phyloP scores from a whole-genome alignment of 1,284 basidiomycete species.

The Moesziomyces antarcticus region DNA sequence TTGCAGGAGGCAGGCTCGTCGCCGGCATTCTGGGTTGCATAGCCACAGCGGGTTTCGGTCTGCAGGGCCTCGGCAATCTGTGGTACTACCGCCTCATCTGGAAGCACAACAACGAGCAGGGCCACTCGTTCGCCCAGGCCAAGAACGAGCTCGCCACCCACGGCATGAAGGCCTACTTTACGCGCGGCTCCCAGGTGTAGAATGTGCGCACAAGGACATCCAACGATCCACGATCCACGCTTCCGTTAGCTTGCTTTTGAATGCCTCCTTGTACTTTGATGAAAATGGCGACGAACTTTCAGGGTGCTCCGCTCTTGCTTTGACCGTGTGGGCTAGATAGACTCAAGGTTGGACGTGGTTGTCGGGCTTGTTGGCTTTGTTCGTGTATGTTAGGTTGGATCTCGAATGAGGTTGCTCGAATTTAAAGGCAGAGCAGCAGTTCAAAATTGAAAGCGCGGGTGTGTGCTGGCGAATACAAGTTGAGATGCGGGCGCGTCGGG shows the following conservation, averaged over 20 bases:
- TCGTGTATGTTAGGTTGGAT: not conserved
- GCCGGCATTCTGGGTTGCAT: constrained; percentile 76
- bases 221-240: no score
- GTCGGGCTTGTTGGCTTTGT: no score
- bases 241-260: no score
- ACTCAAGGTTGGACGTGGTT: no score
- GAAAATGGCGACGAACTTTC: constrained; percentile 11
- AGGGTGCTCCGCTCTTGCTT: no score
- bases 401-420: no score
- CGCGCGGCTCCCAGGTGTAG: constrained; percentile 36
- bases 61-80: constrained; percentile 84
- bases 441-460: not conserved
- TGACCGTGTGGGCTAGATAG: not conserved
- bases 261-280: constrained; percentile 11
- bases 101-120: constrained; percentile 78
- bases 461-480: not conserved
- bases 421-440: not conserved
- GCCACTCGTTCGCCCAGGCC: constrained; percentile 73
- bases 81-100: constrained; percentile 86
- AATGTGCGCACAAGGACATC: not conserved
- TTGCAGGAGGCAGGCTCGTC: constrained; percentile 31
- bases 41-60: constrained; percentile 84
- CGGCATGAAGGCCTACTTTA: constrained; percentile 85
- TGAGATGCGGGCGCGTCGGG: no score
- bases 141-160: constrained; percentile 85